Evolutionary conservation across 495 filamentous ascomycete species (phyloP).

Genomic region (Penicillium manginii): DNA sequence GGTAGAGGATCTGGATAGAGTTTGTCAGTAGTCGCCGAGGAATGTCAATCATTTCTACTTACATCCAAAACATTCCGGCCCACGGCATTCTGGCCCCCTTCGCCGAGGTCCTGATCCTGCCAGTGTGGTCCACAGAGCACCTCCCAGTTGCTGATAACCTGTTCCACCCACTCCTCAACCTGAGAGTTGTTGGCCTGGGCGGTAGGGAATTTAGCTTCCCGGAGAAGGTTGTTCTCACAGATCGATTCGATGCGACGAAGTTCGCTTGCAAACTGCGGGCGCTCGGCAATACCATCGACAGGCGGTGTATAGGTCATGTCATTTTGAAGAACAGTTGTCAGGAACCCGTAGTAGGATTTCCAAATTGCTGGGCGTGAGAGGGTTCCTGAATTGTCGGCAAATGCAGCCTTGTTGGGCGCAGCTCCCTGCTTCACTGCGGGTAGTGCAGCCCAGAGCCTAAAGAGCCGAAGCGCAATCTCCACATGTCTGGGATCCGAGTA

Average conservation of each 20-base stretch:
- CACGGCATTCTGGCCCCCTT: conserved; percentile 73
- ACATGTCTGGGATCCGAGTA: conserved; percentile 32
- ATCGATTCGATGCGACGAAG: conserved; percentile 72
- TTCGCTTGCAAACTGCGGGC: conserved; percentile 69
- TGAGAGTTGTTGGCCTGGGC: conserved; percentile 74
- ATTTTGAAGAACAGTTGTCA: conserved; percentile 61
- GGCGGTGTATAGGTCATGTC: conserved; percentile 38
- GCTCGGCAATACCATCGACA: conserved; percentile 40
- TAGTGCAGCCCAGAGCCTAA: conserved; percentile 47
- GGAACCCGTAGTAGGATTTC: conserved; percentile 76
- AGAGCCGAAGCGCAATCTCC: conserved; percentile 41
- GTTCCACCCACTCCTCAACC: conserved; percentile 79
- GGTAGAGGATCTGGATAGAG: conserved; percentile 68
- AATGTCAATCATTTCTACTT: conserved; percentile 40
- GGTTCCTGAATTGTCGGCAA: conserved; percentile 21
- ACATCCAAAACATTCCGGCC: conserved; percentile 74
- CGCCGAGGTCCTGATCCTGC: conserved; percentile 74
- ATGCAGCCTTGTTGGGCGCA: conserved; percentile 51
- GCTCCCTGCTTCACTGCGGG: conserved; percentile 38
- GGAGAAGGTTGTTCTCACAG: conserved; percentile 73
- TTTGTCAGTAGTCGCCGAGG: conserved; percentile 8
- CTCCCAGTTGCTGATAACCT: conserved; percentile 83
- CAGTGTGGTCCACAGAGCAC: conserved; percentile 74
- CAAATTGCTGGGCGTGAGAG: conserved; percentile 54
- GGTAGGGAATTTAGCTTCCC: conserved; percentile 78